Conservation (phyloP, 2,329 filamentous ascomycete genomes). For the Aureobasidium zeae region DNA sequence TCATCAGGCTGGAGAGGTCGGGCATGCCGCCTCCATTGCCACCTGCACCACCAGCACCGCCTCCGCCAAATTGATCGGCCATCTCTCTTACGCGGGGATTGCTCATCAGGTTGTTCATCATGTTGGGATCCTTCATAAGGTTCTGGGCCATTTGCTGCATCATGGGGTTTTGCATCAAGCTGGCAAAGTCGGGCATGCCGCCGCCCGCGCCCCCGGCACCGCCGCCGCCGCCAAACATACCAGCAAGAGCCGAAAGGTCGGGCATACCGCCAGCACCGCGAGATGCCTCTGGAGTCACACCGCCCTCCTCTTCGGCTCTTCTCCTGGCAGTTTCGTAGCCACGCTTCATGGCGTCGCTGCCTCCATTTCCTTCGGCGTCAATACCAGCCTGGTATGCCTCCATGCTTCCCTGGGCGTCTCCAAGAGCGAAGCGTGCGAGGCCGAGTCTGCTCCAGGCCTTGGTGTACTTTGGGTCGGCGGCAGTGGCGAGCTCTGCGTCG, state of each 20-base stretch:
- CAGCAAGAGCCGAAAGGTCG: conserved; percentile 33
- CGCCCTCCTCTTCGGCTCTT: conserved; percentile 70
- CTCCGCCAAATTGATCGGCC: conserved; percentile 65
- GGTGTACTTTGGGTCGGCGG: conserved; percentile 83
- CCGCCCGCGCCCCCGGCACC: conserved; percentile 55
- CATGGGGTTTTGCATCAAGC: conserved; percentile 97
- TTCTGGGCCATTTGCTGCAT: conserved; percentile 95
- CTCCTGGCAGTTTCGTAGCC: conserved; percentile 89
- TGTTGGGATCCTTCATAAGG: conserved; percentile 91
- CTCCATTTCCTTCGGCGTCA: conserved; percentile 85
- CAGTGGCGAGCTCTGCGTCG: conserved; percentile 85
- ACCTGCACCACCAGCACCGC: conserved; percentile 30
- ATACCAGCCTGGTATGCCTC: conserved; percentile 92
- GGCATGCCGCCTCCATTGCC: conserved; percentile 71
- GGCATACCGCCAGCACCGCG: conserved; percentile 35
- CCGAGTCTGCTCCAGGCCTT: conserved; percentile 95
- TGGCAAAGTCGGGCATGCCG: conserved; percentile 78
- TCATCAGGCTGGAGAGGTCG: conserved; percentile 77
- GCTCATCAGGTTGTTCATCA: conserved; percentile 86
- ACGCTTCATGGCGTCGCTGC: conserved; percentile 95
- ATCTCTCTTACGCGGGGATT: conserved; percentile 84
- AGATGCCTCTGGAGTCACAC: conserved; percentile 29
- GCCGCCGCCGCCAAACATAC: conserved; percentile 30
- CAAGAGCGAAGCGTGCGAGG: conserved; percentile 81
- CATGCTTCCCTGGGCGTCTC: conserved; percentile 84